A percentile compares a stretch with the other conserved stretches of the same genome.
Evolutionary conservation across 2,329 filamentous ascomycete genomes (phyloP).

Genomic region (Microsporum canis): DNA sequence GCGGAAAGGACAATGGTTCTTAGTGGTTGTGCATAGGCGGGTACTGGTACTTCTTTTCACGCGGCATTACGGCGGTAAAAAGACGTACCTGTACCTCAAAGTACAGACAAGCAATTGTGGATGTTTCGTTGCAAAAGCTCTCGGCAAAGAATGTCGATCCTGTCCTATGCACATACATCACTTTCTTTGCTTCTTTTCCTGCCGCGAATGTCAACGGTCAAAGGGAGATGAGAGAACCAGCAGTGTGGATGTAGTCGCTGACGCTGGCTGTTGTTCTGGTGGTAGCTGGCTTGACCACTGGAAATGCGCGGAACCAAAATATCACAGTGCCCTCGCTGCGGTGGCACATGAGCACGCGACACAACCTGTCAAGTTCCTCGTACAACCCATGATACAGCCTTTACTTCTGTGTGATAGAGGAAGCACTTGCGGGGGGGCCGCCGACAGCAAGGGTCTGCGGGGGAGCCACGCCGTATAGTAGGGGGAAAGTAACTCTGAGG

Average conservation of each 20-base stretch:
- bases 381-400: not conserved
- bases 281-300: not conserved
- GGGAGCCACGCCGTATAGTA: not conserved
- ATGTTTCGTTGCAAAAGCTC: not conserved
- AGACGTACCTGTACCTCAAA: not conserved
- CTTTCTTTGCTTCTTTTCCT: not conserved
- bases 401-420: not conserved
- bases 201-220: not conserved
- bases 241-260: not conserved
- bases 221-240: not conserved
- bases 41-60: not conserved
- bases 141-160: not conserved
- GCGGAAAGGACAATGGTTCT: not conserved
- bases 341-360: conserved; percentile 1
- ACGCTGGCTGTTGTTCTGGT: not conserved
- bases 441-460: not conserved
- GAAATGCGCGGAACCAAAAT: not conserved
- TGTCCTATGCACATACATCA: not conserved
- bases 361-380: not conserved
- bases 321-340: not conserved
- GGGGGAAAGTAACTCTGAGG: not conserved
- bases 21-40: not conserved
- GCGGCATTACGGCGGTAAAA: not conserved
- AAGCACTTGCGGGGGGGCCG: not conserved
- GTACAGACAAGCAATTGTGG: not conserved